Base-by-base conservation (phyloP, 1,139 yeast species). In the Citeromyces hawaiiensis region DNA sequence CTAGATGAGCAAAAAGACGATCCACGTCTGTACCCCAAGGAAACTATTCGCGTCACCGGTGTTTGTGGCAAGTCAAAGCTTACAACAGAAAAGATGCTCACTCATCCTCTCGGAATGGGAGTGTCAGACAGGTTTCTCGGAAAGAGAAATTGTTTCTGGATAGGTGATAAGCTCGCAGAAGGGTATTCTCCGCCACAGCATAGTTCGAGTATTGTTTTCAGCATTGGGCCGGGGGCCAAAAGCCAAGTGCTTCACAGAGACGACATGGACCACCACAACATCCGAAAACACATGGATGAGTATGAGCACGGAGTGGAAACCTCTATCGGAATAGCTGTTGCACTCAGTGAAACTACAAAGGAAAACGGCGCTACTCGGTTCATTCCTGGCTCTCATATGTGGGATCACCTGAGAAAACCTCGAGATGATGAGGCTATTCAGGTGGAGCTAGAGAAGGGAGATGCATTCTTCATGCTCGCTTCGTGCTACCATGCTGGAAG, bases 401-500 rank as follows among this genome's bases (percentile, higher is more conserved):
- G 55, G 54, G 59, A 54, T 36, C 55, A 50, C 36, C 48, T 46
- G 19, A 48, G 57, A 35, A 42, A 48, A 15, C 59, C 60, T 3
- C 38, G 41, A 9, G 47, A 49, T 13, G 49, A 51, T n/a, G 48
- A 52, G 18, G 46, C 48, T 36, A 39, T 49, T 16, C 47, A 53
- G 32, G 53, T 51, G 17, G 59, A 55, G 40, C 39, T 56, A 39
- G 55, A 54, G 16, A 46, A 47, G 31, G 60, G 60, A 29, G 60
- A 56, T 42, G 51, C 51, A 10, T 51, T 53, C 36, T 53, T 56
- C 41, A 52, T 56, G 56, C 45, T 56, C 30, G 59, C 50, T 5
- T 53, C 60, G 1, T 45, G 52, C 32, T 45, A 49, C 38, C 60
- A 56, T 41, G 59, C 54, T 16, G 60, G 55, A 2, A 45, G 54